Percentiles rank a stretch among this genome's conserved stretches.
Evolutionary conservation across 108 stramenopile species (phyloP).

Genomic region (Cyclotella sp.): DNA sequence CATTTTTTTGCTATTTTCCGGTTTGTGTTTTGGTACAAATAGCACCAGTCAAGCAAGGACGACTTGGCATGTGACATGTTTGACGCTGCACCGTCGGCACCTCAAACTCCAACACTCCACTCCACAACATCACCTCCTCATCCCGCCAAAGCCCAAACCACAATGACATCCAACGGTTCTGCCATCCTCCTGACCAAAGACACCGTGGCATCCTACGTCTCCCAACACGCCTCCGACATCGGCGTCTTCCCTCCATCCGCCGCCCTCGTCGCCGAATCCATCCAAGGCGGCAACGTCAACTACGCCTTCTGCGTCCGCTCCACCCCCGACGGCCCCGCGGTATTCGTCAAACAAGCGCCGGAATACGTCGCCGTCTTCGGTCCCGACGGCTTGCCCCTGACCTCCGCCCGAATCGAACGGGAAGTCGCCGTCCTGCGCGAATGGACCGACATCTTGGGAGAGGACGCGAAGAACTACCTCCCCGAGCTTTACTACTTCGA

Average conservation of each 20-base stretch:
- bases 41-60: no score
- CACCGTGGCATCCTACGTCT: conserved; percentile 66
- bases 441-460: conserved; percentile 64
- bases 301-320: conserved; percentile 79
- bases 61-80: no score
- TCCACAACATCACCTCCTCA: no score
- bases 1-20: no score
- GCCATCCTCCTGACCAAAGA: conserved; percentile 64
- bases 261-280: conserved; percentile 57
- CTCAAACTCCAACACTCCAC: no score
- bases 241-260: conserved; percentile 49
- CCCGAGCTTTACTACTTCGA: conserved; percentile 81
- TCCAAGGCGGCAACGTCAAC: conserved; percentile 85
- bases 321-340: conserved; percentile 40
- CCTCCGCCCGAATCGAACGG: conserved; percentile 69
- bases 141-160: not conserved
- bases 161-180: not conserved
- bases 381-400: conserved; percentile 76
- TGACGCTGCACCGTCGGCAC: no score
- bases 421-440: conserved; percentile 72
- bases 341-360: conserved; percentile 88
- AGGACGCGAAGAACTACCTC: conserved; percentile 56
- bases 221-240: conserved; percentile 55
- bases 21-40: no score
- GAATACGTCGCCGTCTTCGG: conserved; percentile 86